These are phyloP conservation scores for Solanum medicagineum DNA, from an alignment of 257 asterid species.

Conservation along the genomic window DNA sequence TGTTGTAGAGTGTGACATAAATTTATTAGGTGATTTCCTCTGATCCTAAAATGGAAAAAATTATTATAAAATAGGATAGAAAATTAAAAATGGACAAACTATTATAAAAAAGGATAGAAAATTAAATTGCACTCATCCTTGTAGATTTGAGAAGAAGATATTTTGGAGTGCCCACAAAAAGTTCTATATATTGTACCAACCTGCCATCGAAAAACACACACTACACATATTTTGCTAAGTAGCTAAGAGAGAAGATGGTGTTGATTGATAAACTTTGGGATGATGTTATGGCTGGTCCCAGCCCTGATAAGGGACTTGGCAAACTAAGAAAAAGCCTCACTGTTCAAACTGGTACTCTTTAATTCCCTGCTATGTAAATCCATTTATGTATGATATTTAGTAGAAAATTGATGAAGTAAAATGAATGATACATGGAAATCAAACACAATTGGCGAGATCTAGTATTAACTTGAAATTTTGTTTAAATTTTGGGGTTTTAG, in stretches of 20 bases:
- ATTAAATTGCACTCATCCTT: background rate
- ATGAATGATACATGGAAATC: background rate
- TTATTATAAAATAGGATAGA: too few species aligned
- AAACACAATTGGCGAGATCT: background rate
- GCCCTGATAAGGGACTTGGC: constrained; percentile 73
- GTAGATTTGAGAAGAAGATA: background rate
- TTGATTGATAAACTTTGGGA: constrained; percentile 89
- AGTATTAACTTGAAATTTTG: background rate
- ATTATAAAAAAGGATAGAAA: background rate
- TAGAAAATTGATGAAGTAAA: background rate
- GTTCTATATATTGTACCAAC: constrained; percentile 14
- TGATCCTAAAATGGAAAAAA: background rate
- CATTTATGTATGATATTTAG: background rate
- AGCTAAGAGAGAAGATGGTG: constrained; percentile 27
- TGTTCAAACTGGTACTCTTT: constrained; percentile 24
- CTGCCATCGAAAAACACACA: background rate
- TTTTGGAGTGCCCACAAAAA: background rate
- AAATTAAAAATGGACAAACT: background rate
- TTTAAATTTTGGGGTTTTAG: constrained; percentile 2
- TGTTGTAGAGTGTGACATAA: background rate
- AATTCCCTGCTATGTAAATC: too few species aligned
- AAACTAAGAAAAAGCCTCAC: constrained; percentile 50
- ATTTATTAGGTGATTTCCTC: background rate
- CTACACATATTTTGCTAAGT: too few species aligned
- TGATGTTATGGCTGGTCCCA: constrained; percentile 85